Evolutionary conservation across 2,329 filamentous ascomycete species (phyloP), one percentile per base, ranked within the genome.

Genomic region (Penicillium sp.): DNA sequence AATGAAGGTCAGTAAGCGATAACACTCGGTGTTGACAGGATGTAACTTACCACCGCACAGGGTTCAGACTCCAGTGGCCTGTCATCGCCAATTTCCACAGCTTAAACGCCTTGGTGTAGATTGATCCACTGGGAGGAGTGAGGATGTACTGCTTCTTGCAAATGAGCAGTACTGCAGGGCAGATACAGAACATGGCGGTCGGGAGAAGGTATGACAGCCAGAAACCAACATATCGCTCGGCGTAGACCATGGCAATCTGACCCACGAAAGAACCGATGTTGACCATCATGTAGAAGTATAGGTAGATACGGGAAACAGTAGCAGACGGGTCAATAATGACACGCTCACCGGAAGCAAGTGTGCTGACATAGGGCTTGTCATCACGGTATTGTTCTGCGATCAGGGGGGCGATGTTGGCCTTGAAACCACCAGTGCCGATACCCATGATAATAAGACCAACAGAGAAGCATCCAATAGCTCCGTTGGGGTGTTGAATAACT

Each of bases 341-440:
- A 19, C 84, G 84, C 73, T 88, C 82, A 51, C 88, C 88, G 1
- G 75, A 79, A 42, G 79, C 73, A 38, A 78, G 75, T 2, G 78
- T 81, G 61, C 82, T 77, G 52, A 89, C 79, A 47, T 79, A 80
- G 60, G 85, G 81, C 57, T 78, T 81, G 4, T 77, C 80, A 55
- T 84, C 82, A 33, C 78, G 79, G 69, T 87, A 87, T 72, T 90
- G 87, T 66, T 90, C 88, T 19, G 87, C 87, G 53, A 90, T 83
- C 17, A 90, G 76, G 0, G 87, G 86, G 0, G 86, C 85, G 41
- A 92, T 88, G 67, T 92, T 92, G 60, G 87, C 84, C 78, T 92
- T 93, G 82, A 92, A 91, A 66, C 89, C 88, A 59, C 89, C 89
- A 1, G 88, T 90, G 41, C 89, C 89, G 30, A 90, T 72, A n/a